These are phyloP conservation scores for Pelargonium citronellum DNA, from an alignment of 441 rosid species.

Conservation along the genomic window DNA sequence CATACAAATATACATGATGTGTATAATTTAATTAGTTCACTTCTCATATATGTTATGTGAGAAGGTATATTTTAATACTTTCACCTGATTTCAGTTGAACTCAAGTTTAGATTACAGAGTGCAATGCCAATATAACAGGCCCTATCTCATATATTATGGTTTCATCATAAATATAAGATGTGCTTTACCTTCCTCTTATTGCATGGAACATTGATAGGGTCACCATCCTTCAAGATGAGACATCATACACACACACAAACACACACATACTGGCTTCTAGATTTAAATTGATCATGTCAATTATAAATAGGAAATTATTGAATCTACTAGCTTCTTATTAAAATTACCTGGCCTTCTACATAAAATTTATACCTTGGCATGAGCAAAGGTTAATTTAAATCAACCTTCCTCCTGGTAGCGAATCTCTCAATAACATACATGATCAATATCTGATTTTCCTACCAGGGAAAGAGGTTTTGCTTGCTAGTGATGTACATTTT, in stretches of 20 bases:
- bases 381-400: background rate
- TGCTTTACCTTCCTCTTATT: background rate
- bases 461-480: background rate
- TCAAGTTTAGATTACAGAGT: background rate
- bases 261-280: background rate
- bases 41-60: background rate
- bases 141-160: background rate
- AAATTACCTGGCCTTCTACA: too few relatives aligned
- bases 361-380: background rate
- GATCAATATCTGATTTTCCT: background rate
- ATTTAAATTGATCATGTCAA: background rate
- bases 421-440: background rate
- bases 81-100: background rate
- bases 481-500: background rate
- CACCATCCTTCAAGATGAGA: background rate
- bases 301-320: background rate
- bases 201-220: background rate
- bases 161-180: slow-evolving; percentile 1
- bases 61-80: background rate
- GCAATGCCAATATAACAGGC: background rate
- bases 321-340: background rate
- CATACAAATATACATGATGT: slow-evolving; percentile 7
- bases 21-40: background rate
- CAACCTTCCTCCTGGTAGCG: background rate
- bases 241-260: background rate